Percentiles rank a stretch among this genome's conserved stretches.
Conservation (phyloP, 257 asterid genomes). For the Cinchona pubescens region DNA sequence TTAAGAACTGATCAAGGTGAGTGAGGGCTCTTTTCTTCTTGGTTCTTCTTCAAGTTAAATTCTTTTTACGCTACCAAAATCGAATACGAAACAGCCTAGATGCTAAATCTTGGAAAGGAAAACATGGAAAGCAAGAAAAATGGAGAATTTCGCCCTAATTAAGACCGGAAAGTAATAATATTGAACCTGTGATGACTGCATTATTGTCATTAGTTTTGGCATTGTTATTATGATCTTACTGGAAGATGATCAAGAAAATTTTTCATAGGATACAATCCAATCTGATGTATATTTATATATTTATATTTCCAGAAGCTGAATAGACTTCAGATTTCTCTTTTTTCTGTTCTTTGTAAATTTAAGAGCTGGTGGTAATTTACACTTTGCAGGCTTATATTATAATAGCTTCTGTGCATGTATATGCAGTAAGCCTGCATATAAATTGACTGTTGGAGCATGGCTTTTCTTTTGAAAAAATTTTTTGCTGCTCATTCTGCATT, state of each 20-base stretch:
- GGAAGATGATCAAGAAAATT: background rate
- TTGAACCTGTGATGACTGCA: background rate
- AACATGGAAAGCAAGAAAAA: background rate
- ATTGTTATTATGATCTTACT: background rate
- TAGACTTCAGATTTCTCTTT: background rate
- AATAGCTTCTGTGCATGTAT: no score
- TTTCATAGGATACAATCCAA: background rate
- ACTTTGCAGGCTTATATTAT: no score
- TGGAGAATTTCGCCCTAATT: background rate
- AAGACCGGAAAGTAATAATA: background rate
- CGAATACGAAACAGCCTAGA: background rate
- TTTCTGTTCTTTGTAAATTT: background rate
- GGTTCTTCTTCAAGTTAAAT: background rate
- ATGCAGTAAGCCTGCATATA: no score
- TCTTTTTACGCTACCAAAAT: background rate
- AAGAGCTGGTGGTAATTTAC: background rate
- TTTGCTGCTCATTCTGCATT: no score
- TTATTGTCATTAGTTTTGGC: background rate
- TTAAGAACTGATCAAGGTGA: constrained; percentile 7
- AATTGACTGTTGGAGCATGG: background rate
- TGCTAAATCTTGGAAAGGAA: background rate
- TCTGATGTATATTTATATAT: background rate
- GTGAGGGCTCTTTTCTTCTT: background rate
- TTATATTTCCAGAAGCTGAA: no score
- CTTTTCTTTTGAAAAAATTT: no score